Conservation (phyloP, 495 filamentous ascomycete genomes). For the Penicillium desertorum region DNA sequence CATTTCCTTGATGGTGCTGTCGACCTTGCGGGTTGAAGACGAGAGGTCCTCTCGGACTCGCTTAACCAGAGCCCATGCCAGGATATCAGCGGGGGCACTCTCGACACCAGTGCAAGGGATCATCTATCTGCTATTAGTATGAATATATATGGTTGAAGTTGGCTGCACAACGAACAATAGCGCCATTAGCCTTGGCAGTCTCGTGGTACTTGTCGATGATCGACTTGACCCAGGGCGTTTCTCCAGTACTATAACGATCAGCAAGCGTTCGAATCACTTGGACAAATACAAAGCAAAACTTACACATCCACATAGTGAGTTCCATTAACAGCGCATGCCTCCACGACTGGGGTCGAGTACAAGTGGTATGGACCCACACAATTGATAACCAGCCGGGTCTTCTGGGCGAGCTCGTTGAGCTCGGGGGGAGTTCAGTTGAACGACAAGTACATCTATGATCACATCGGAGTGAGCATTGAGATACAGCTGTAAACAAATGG, state of each 20-base stretch:
- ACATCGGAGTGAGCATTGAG: slow-evolving; percentile 7
- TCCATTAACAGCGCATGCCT: slow-evolving; percentile 82
- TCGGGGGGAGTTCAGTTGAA: slow-evolving; percentile 61
- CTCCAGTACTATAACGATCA: slow-evolving; percentile 62
- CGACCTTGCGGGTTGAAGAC: slow-evolving; percentile 56
- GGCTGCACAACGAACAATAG: slow-evolving; percentile 54
- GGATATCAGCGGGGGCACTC: slow-evolving; percentile 78
- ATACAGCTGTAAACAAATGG: not conserved
- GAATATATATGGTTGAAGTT: not conserved
- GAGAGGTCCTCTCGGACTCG: slow-evolving; percentile 60
- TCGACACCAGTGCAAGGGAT: slow-evolving; percentile 86
- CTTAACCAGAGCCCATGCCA: slow-evolving; percentile 68
- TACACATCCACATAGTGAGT: slow-evolving; percentile 87
- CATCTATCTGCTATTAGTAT: slow-evolving; percentile 52
- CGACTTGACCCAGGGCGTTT: slow-evolving; percentile 73
- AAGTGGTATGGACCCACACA: slow-evolving; percentile 81
- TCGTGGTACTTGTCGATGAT: slow-evolving; percentile 83
- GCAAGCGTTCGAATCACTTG: slow-evolving; percentile 1
- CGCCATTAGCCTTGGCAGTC: slow-evolving; percentile 68
- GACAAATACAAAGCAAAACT: slow-evolving; percentile 8
- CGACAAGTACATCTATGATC: slow-evolving; percentile 46
- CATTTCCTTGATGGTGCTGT: slow-evolving; percentile 60
- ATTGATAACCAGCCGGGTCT: slow-evolving; percentile 75
- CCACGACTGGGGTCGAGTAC: slow-evolving; percentile 77
- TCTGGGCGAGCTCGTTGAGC: slow-evolving; percentile 65